Evolutionary conservation across 495 filamentous ascomycete species (phyloP).

Genomic region (Daldinia vernicosa): DNA sequence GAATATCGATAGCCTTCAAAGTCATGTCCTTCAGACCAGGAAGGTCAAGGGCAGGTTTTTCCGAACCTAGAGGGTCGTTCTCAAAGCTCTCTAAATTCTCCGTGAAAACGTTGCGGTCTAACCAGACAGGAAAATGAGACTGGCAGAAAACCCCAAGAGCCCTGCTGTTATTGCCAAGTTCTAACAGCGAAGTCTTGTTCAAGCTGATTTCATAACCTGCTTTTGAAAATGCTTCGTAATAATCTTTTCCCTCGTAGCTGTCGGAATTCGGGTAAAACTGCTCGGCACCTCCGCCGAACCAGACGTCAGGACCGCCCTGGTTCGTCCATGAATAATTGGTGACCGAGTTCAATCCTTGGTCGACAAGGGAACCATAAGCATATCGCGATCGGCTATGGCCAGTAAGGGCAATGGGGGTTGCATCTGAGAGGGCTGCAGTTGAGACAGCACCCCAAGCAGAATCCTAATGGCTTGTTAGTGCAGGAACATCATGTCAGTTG

Average conservation of each 20-base stretch:
- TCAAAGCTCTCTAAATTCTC: conserved; percentile 65
- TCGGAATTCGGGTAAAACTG: conserved; percentile 67
- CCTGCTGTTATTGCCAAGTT: conserved; percentile 60
- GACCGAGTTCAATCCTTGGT: conserved; percentile 65
- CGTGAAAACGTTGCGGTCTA: conserved; percentile 76
- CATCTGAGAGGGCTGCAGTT: conserved; percentile 76
- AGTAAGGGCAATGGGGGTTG: conserved; percentile 73
- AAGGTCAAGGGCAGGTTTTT: conserved; percentile 67
- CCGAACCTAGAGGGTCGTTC: conserved; percentile 69
- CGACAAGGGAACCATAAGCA: conserved; percentile 69
- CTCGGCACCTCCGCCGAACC: conserved; percentile 78
- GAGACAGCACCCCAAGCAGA: conserved; percentile 64
- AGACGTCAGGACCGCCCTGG: conserved; percentile 72
- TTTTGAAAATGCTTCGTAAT: conserved; percentile 71
- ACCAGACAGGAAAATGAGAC: conserved; percentile 73
- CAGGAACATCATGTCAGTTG: neutral
- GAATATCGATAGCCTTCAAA: conserved; percentile 76
- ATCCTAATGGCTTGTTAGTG: conserved; percentile 42
- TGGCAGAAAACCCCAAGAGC: conserved; percentile 75
- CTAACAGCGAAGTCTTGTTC: conserved; percentile 70
- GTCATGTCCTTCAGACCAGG: conserved; percentile 85
- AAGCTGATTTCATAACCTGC: conserved; percentile 70
- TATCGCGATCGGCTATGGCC: conserved; percentile 71
- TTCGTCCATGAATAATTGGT: conserved; percentile 74
- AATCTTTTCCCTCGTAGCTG: conserved; percentile 67